These are phyloP conservation scores for Corynascus novoguineensis DNA, from an alignment of 495 filamentous ascomycete genomes.

Conservation along the genomic window DNA sequence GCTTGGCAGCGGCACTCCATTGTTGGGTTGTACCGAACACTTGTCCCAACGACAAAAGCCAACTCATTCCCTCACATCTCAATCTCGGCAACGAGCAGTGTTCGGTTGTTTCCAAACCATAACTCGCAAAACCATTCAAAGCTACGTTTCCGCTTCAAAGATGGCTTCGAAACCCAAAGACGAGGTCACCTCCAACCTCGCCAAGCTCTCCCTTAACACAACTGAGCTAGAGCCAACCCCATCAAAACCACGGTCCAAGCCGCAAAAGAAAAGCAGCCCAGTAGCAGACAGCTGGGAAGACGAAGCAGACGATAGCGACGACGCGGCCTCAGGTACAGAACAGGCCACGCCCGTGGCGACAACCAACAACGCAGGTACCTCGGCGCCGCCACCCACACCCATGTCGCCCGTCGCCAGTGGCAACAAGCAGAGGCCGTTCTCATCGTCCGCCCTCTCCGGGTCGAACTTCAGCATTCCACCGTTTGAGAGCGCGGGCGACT, in stretches of 20 bases:
- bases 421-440: constrained; percentile 26
- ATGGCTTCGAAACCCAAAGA: constrained; percentile 21
- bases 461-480: constrained; percentile 14
- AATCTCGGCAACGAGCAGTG: not conserved
- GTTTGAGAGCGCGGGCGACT: constrained; percentile 10
- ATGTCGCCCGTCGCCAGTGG: constrained; percentile 46
- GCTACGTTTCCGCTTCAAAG: not conserved
- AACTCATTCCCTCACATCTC: not conserved
- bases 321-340: constrained; percentile 29
- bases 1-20: constrained; percentile 7
- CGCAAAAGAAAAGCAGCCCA: constrained; percentile 38
- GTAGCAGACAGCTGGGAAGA: constrained; percentile 87
- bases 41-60: constrained; percentile 1
- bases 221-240: constrained; percentile 6
- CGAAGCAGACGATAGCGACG: constrained; percentile 48
- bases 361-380: constrained; percentile 21
- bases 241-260: constrained; percentile 11
- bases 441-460: constrained; percentile 19
- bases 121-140: not conserved
- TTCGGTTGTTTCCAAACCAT: not conserved
- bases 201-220: constrained; percentile 37
- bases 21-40: not conserved
- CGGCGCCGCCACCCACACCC: constrained; percentile 57
- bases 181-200: constrained; percentile 27
- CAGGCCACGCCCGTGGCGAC: constrained; percentile 8